Evolutionary conservation across 106 monocot species (phyloP), one percentile per base, ranked within the genome.

Genomic region (Triglochin maritima): DNA sequence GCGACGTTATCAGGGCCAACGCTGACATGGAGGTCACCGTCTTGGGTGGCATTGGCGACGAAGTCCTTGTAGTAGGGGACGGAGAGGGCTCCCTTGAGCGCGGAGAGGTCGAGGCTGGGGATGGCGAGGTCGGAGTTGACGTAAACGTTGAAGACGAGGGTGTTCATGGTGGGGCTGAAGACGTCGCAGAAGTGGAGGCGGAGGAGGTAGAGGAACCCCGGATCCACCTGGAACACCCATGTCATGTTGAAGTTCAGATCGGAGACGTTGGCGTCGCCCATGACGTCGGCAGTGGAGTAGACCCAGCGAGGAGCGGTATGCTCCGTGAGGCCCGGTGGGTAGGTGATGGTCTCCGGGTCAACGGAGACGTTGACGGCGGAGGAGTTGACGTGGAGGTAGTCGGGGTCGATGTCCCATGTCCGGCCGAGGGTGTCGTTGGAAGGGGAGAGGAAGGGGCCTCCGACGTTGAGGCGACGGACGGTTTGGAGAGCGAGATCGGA

Each of bases 151-250:
- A 94, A 94, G 29, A 73, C 55, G 42, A 89, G 71, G 1, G 47
- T 10, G 14, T 59, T 14, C 4, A 71, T 7, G 0, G 80, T 15
- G 5, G 42, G 16, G 53, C 89, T 89, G 41, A 89, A 79, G 17
- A 94, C 69, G 68, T 94, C 93, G n/a, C 93, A 94, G 63, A 89
- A 89, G 57, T 89, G 89, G 60, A 86, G 42, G 57, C 93, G 77
- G 6, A 94, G 51, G 47, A 94, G 67, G 74, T 89, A 86, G 12
- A 50, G 50, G 57, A 49, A 78, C 6, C 62, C 64, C 12, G 64
- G 65, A 15, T 80, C 72, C 4, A 82, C 78, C 43, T 82, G 47
- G 45, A 94, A 89, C 9, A 74, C 72, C 93, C 93, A 94, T 2
- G 93, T 84, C 67, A 89, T 67, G 50, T 94, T 94, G 59, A 89